A percentile compares a stretch with the other conserved stretches of the same genome.
These are phyloP conservation scores for Diaporthe ilicicola DNA, from an alignment of 2,329 filamentous ascomycete species.

Conservation along the genomic window DNA sequence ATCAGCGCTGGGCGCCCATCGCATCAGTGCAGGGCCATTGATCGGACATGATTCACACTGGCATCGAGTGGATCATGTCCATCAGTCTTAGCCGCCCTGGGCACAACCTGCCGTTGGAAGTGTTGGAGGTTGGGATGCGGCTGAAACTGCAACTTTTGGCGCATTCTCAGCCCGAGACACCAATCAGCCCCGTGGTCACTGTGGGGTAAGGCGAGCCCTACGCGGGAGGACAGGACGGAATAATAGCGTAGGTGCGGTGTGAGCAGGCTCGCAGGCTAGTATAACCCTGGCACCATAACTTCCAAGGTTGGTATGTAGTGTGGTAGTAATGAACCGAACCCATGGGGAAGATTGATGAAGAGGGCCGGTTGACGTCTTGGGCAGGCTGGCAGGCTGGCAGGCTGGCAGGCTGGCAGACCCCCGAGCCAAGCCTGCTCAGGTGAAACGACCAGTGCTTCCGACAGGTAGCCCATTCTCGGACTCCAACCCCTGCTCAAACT, in stretches of 20 bases:
- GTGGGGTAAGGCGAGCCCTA: background rate
- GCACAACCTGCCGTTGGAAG: background rate
- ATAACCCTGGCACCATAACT: no score
- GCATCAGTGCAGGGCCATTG: background rate
- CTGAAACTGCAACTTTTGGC: constrained; percentile 27
- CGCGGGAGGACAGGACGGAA: background rate
- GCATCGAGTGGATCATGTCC: constrained; percentile 19
- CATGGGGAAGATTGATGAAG: background rate
- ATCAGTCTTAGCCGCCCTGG: constrained; percentile 5
- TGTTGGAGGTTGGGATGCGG: background rate
- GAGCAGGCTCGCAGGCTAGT: no score
- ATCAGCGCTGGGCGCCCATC: background rate
- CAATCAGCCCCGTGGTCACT: background rate
- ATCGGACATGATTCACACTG: constrained; percentile 6
- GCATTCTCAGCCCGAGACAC: constrained; percentile 13
- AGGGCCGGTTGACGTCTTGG: background rate
- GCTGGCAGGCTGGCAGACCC: background rate
- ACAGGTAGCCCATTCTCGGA: background rate
- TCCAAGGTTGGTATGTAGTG: no score
- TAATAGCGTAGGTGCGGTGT: no score
- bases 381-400: background rate
- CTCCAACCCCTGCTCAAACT: constrained; percentile 6
- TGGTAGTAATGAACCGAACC: background rate
- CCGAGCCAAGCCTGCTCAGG: constrained; percentile 1
- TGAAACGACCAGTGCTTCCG: constrained; percentile 22